Percentiles rank a stretch among this genome's conserved stretches.
Conservation (phyloP, 331 rosid species). For the Acacia pycnantha region DNA sequence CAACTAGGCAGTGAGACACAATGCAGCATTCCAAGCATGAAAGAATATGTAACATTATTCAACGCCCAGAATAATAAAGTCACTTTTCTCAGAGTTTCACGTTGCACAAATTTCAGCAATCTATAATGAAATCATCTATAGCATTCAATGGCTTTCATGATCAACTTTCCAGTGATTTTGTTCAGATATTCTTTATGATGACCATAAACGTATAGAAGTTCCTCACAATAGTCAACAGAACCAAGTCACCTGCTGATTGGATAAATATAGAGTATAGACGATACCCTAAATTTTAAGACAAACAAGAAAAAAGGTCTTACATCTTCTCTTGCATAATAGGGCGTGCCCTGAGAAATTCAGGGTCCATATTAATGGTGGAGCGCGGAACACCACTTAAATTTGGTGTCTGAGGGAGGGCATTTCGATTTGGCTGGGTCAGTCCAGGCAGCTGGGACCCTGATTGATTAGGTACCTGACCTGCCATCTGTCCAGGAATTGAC, state of each 20-base stretch:
- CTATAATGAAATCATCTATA: background rate
- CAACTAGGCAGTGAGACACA: background rate
- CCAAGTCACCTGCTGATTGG: constrained; percentile 15
- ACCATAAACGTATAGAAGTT: background rate
- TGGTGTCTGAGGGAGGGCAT: constrained; percentile 52
- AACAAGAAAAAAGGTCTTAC: constrained; percentile 43
- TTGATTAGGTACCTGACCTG: constrained; percentile 80
- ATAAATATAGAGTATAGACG: background rate
- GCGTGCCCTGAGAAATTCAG: constrained; percentile 64
- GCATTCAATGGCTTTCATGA: constrained; percentile 11
- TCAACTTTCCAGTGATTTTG: background rate
- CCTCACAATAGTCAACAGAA: background rate
- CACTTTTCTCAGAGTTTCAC: background rate
- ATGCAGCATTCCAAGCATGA: background rate
- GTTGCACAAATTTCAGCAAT: background rate
- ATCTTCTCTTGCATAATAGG: constrained; percentile 54
- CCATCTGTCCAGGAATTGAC: constrained; percentile 59
- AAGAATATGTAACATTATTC: background rate
- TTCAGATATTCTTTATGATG: background rate
- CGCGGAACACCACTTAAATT: constrained; percentile 49
- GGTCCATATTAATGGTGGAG: constrained; percentile 45
- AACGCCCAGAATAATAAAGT: background rate
- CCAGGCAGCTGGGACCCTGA: constrained; percentile 72
- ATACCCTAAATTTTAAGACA: background rate
- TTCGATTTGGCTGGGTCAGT: constrained; percentile 57